Conservation (phyloP, 106 monocot species). For the Chionographis japonica region DNA sequence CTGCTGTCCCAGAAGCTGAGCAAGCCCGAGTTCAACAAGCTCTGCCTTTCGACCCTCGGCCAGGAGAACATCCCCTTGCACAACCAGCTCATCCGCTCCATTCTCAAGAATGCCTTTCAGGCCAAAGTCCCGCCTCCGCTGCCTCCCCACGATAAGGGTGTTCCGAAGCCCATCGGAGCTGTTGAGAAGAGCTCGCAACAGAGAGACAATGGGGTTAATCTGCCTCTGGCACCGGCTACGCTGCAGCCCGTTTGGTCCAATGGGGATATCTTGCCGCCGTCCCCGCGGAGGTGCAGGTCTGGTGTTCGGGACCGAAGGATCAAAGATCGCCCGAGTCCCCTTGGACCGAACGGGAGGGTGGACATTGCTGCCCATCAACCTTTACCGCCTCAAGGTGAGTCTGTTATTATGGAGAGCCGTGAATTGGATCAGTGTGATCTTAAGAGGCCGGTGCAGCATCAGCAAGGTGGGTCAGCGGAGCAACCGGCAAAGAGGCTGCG, state of each 20-base stretch:
- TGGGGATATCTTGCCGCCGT: conserved; percentile 24
- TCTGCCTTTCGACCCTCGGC: conserved; percentile 34
- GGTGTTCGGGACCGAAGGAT: conserved; percentile 5
- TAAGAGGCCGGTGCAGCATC: conserved; percentile 26
- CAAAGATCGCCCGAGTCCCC: conserved; percentile 30
- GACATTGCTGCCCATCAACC: conserved; percentile 5
- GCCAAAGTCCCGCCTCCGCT: conserved; percentile 20
- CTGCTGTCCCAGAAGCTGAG: conserved; percentile 42
- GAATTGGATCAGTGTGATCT: conserved; percentile 19
- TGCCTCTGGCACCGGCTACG: background rate
- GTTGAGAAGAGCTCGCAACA: background rate
- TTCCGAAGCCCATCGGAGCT: conserved; percentile 5
- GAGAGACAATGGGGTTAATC: conserved; percentile 6
- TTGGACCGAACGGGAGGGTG: conserved; percentile 35
- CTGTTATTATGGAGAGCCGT: conserved; percentile 23
- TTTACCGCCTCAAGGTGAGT: conserved; percentile 1
- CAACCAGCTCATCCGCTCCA: conserved; percentile 48
- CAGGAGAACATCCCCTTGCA: conserved; percentile 48
- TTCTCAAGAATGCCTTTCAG: conserved; percentile 50
- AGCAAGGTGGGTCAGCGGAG: conserved; percentile 19
- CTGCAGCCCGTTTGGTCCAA: conserved; percentile 22
- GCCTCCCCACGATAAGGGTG: background rate
- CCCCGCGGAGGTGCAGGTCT: conserved; percentile 23
- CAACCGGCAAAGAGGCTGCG: conserved; percentile 10
- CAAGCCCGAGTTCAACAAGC: conserved; percentile 47